A percentile compares a stretch with the other conserved stretches of the same genome.
Evolutionary conservation across 768 basidiomycete species (phyloP).

Genomic region (Trametes coccinea): DNA sequence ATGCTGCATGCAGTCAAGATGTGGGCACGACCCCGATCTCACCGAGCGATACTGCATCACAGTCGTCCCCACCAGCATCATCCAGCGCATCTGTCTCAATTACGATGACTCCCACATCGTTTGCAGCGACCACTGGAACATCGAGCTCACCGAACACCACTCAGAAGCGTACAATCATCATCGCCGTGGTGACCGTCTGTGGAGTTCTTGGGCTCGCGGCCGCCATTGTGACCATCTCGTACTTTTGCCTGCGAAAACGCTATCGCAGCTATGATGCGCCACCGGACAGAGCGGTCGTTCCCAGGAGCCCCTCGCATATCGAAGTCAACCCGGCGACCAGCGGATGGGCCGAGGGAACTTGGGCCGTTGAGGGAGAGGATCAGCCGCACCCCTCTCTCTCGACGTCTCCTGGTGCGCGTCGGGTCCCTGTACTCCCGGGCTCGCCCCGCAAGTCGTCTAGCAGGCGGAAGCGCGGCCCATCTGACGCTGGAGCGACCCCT

Average conservation of each 20-base stretch:
- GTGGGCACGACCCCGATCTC: not conserved
- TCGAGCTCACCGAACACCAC: conserved; percentile 1
- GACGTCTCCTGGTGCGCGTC: not conserved
- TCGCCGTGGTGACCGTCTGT: conserved; percentile 16
- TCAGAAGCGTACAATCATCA: conserved; percentile 18
- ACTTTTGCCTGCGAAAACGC: conserved; percentile 10
- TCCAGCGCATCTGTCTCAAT: not conserved
- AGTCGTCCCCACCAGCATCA: not conserved
- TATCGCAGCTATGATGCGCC: not conserved
- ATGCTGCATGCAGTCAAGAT: conserved; percentile 5
- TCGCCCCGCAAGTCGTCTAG: conserved; percentile 3
- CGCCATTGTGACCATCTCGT: conserved; percentile 2
- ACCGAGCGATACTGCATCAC: not conserved
- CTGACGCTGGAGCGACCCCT: not conserved
- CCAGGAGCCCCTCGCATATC: conserved; percentile 12
- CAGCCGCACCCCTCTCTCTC: conserved; percentile 1
- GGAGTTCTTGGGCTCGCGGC: conserved; percentile 3
- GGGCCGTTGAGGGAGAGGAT: conserved; percentile 5
- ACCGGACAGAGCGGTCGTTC: not conserved
- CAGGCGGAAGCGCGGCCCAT: conserved; percentile 7
- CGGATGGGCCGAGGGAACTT: conserved; percentile 20
- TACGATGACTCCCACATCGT: not conserved
- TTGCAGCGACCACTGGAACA: not conserved
- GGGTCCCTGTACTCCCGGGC: not conserved
- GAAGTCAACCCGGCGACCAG: conserved; percentile 17